These are phyloP conservation scores for Raffaelea deltoideospora DNA, from an alignment of 2,329 filamentous ascomycete genomes.

Conservation along the genomic window DNA sequence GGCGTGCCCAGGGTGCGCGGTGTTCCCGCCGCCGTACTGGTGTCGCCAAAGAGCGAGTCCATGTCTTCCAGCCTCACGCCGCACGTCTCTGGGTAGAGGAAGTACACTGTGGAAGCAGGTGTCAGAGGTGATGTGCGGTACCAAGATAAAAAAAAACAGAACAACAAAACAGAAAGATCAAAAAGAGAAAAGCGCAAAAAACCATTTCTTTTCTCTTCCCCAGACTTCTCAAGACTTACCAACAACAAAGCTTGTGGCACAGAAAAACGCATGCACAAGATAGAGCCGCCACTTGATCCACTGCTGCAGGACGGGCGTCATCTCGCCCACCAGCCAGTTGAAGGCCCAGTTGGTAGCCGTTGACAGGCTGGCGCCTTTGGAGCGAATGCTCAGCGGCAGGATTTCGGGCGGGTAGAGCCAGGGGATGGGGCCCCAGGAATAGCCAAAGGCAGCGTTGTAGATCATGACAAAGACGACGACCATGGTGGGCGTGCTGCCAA, in stretches of 20 bases:
- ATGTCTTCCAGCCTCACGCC: constrained; percentile 94
- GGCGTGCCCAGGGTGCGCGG: constrained; percentile 68
- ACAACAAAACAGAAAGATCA: constrained; percentile 23
- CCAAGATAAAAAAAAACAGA: not conserved
- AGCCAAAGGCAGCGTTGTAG: constrained; percentile 94
- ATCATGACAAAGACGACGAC: constrained; percentile 96
- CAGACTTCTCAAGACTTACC: too few relatives aligned
- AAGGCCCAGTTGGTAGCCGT: constrained; percentile 97
- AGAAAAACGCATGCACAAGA: constrained; percentile 92
- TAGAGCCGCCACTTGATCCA: constrained; percentile 90
- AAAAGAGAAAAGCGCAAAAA: constrained; percentile 59
- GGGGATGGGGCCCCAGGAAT: constrained; percentile 88
- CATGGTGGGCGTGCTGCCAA: constrained; percentile 60
- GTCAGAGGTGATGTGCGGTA: not conserved
- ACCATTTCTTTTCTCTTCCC: too few relatives aligned
- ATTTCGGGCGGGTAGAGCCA: constrained; percentile 99
- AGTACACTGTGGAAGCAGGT: constrained; percentile 86
- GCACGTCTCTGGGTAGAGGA: constrained; percentile 93
- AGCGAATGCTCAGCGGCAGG: constrained; percentile 85
- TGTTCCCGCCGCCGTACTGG: constrained; percentile 65
- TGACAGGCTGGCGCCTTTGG: constrained; percentile 90
- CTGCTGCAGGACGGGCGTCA: constrained; percentile 87
- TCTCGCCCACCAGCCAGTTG: constrained; percentile 91
- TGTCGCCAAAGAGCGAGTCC: constrained; percentile 87
- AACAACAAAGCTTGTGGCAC: constrained; percentile 84